phyloP scores from a whole-genome alignment of 495 filamentous ascomycete genomes.

The Jackrogersella minutella region DNA sequence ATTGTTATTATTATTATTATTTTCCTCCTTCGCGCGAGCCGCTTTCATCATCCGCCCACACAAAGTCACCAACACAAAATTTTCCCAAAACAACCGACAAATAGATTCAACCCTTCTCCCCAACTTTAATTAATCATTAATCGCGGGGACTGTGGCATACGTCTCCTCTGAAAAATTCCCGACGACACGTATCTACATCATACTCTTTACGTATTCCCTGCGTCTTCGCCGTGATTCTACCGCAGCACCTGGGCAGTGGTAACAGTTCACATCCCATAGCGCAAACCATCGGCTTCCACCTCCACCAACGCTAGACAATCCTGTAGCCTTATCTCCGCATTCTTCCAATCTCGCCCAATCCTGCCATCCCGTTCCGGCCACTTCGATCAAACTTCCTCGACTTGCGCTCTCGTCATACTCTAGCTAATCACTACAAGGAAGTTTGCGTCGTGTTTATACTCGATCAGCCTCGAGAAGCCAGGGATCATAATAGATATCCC shows the following conservation, averaged over 20 bases:
- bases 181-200: constrained; percentile 24
- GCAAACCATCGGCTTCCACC: constrained; percentile 14
- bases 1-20: too few species aligned
- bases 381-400: constrained; percentile 17
- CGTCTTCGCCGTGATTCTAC: constrained; percentile 11
- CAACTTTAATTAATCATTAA: constrained; percentile 41
- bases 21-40: constrained; percentile 36
- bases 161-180: constrained; percentile 11
- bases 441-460: neutral
- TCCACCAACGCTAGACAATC: neutral
- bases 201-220: neutral
- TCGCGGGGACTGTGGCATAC: constrained; percentile 24
- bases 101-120: neutral
- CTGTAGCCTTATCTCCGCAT: constrained; percentile 44
- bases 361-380: constrained; percentile 6
- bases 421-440: neutral
- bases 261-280: neutral
- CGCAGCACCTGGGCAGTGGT: neutral
- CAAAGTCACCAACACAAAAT: constrained; percentile 29
- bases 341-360: constrained; percentile 1
- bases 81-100: constrained; percentile 36
- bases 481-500: neutral
- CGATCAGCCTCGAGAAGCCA: neutral
- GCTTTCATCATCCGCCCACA: constrained; percentile 48
- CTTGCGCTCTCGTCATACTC: constrained; percentile 20